Base-by-base conservation (phyloP, 202 grass and related monocot species). In the Miscanthus sacchariflorus region DNA sequence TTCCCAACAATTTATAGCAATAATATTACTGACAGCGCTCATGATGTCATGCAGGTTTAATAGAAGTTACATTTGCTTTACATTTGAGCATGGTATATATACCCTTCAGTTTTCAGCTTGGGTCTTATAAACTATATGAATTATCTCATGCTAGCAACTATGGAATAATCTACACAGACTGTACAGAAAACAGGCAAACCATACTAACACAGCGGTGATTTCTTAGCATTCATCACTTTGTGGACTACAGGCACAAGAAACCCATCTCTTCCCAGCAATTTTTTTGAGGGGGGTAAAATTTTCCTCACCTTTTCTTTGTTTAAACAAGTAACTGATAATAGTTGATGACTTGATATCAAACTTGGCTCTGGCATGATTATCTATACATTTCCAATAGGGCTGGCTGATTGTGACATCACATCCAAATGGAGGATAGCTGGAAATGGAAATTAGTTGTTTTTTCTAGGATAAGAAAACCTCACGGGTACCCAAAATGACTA, bases 71-170 rank as follows among this genome's bases (percentile, higher is more conserved):
- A 33, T 67, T 13, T 73, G 27, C 45, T 71, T 80, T 79, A 72
- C 70, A 35, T 9, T 72, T 9, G 35, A 66, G 49, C 44, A 3
- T 67, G 58, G 45, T 5, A 58, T 28, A 66, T 68, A 35, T 5
- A 59, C 40, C 15, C 30, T 80, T 89, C 43, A 33, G 15, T 80
- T 84, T 78, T 68, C 21, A 77, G 6, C 0, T 0, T 68, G n/a
- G 43, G 14, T 67, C 35, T 88, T 59, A 49, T 15, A 83, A 21
- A 78, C 8, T 74, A 78, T 84, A 78, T 72, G 30, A 73, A 83
- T 43, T 17, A 78, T 69, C 45, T 68, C 44, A 50, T 54, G 27
- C n/a, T 66, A 19, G 30, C 39, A 76, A 30, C 10, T 70, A 83
- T 8, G 27, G 6, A 68, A 33, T 69, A 63, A 59, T 36, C 77